Conservation (phyloP, 2,329 filamentous ascomycete genomes). For the Aspergillus sp. region DNA sequence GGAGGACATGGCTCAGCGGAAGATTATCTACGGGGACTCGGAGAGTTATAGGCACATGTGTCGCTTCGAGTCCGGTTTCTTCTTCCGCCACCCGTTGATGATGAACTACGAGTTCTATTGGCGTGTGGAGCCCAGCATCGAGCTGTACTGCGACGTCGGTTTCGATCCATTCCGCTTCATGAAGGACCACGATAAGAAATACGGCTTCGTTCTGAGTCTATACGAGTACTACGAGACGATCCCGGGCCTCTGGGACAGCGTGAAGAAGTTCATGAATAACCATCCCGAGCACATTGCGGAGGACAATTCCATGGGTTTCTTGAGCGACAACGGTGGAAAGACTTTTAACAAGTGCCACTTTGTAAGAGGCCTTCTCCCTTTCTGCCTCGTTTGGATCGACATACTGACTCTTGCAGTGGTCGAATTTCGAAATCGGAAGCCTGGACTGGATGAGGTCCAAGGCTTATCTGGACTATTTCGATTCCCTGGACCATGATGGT, state of each 20-base stretch:
- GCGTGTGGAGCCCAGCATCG: slow-evolving; percentile 94
- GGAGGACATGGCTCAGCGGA: slow-evolving; percentile 84
- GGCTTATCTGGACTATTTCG: slow-evolving; percentile 84
- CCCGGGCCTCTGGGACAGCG: slow-evolving; percentile 87
- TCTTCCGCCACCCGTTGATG: slow-evolving; percentile 92
- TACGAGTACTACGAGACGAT: slow-evolving; percentile 98
- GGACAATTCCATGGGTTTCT: slow-evolving; percentile 79
- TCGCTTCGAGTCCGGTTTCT: slow-evolving; percentile 97
- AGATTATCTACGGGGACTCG: slow-evolving; percentile 98
- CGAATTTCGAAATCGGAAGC: slow-evolving; percentile 95
- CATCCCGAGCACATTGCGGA: slow-evolving; percentile 79
- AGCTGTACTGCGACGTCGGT: slow-evolving; percentile 90
- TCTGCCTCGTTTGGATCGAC: background rate
- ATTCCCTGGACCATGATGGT: slow-evolving; percentile 75
- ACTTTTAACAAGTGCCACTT: slow-evolving; percentile 98
- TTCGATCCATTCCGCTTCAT: slow-evolving; percentile 97
- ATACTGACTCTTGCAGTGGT: slow-evolving; percentile 58
- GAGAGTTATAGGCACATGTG: slow-evolving; percentile 99
- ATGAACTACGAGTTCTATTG: slow-evolving; percentile 98
- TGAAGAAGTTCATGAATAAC: slow-evolving; percentile 85
- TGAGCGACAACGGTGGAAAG: slow-evolving; percentile 84
- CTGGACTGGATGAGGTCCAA: slow-evolving; percentile 86
- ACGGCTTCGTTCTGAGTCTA: slow-evolving; percentile 89
- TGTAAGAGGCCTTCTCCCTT: slow-evolving; percentile 44
- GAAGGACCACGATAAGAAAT: slow-evolving; percentile 94